Percentiles rank a stretch among this genome's conserved stretches.
Conservation (phyloP, 2,329 filamentous ascomycete species). For the Aureobasidium vineae region DNA sequence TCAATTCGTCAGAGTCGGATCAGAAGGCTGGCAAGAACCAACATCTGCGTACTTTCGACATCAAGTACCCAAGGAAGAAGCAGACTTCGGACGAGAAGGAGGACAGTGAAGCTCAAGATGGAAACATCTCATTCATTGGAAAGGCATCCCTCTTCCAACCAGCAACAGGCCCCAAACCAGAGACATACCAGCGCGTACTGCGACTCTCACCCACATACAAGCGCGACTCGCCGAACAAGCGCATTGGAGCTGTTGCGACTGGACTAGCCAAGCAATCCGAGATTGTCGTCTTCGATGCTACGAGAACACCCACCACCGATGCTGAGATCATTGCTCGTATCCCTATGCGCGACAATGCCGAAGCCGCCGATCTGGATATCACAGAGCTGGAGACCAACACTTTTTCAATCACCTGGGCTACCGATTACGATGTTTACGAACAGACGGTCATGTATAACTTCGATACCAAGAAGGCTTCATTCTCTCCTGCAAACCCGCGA, state of each 20-base stretch:
- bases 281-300: slow-evolving; percentile 75
- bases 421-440: slow-evolving; percentile 70
- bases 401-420: slow-evolving; percentile 76
- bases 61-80: slow-evolving; percentile 55
- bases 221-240: slow-evolving; percentile 52
- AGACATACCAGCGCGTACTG: slow-evolving; percentile 60
- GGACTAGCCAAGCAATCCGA: slow-evolving; percentile 70
- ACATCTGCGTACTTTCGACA: slow-evolving; percentile 74
- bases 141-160: slow-evolving; percentile 54
- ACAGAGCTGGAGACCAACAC: slow-evolving; percentile 57
- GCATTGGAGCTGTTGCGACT: slow-evolving; percentile 75
- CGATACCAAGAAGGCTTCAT: slow-evolving; percentile 40
- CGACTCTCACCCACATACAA: slow-evolving; percentile 57
- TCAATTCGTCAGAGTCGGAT: slow-evolving; percentile 75
- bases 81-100: slow-evolving; percentile 41
- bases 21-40: slow-evolving; percentile 74
- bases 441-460: slow-evolving; percentile 58
- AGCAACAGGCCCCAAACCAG: slow-evolving; percentile 47
- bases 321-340: slow-evolving; percentile 57
- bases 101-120: slow-evolving; percentile 37
- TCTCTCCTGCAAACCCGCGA: slow-evolving; percentile 45
- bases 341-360: slow-evolving; percentile 50
- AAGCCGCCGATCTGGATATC: slow-evolving; percentile 70
- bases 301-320: slow-evolving; percentile 51
- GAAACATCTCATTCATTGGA: slow-evolving; percentile 48